Conservation (phyloP, 164 flowering plant species). For the Aristolochia fimbriata region DNA sequence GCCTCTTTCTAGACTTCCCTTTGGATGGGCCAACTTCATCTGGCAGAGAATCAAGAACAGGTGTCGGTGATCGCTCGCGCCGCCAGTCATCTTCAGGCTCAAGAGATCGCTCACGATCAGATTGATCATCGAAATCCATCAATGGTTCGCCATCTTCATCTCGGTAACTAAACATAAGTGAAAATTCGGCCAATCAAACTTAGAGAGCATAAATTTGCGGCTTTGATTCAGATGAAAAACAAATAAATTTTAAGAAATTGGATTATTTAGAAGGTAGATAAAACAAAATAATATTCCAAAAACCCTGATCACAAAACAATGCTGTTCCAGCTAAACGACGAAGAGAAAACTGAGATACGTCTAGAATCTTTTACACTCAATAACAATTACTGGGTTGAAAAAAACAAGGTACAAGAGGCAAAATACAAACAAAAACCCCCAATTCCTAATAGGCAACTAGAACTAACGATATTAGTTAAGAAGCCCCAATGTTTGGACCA, state of each 20-base stretch:
- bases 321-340: background rate
- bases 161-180: slow-evolving; percentile 27
- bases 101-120: slow-evolving; percentile 38
- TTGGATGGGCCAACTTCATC: slow-evolving; percentile 8
- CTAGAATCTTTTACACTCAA: too few relatives aligned
- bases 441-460: too few relatives aligned
- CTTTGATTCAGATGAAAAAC: background rate
- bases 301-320: background rate
- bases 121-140: slow-evolving; percentile 62
- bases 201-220: background rate
- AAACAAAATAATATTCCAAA: background rate
- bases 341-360: too few relatives aligned
- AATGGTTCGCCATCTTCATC: slow-evolving; percentile 90
- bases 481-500: too few relatives aligned
- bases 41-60: slow-evolving; percentile 12
- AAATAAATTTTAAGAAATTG: background rate
- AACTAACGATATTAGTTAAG: too few relatives aligned
- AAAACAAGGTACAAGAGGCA: too few relatives aligned
- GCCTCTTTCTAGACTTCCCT: slow-evolving; percentile 61
- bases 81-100: slow-evolving; percentile 30
- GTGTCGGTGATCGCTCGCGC: slow-evolving; percentile 53
- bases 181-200: background rate
- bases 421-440: too few relatives aligned
- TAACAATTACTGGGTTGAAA: too few relatives aligned
- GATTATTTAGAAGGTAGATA: background rate